phyloP scores from a whole-genome alignment of 2,329 filamentous ascomycete genomes.

The Claviceps capensis region DNA sequence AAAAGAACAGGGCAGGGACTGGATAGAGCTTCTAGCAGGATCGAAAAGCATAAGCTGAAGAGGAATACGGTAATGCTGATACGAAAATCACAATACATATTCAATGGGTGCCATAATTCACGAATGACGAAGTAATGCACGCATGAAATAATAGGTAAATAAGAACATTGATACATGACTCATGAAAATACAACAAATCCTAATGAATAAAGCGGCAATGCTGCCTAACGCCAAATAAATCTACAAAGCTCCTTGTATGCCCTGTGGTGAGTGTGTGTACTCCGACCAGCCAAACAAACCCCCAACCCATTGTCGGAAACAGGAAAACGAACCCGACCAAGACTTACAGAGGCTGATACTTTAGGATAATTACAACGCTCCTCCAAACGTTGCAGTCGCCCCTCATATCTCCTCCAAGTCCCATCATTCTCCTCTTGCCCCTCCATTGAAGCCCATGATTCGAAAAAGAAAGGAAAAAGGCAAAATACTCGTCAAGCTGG shows the following conservation, averaged over 20 bases:
- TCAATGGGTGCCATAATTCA: too few relatives aligned
- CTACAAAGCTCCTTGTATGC: constrained; percentile 1
- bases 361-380: constrained; percentile 1
- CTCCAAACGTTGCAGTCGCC: constrained; percentile 3
- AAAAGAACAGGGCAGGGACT: too few relatives aligned
- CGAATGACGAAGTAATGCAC: too few relatives aligned
- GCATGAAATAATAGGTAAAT: background rate
- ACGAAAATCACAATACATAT: too few relatives aligned
- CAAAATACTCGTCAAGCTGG: background rate
- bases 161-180: background rate
- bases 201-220: background rate
- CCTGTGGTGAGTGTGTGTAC: background rate
- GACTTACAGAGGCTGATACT: background rate
- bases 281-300: background rate
- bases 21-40: background rate
- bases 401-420: too few relatives aligned
- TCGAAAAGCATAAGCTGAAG: background rate
- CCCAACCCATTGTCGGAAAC: background rate
- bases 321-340: background rate
- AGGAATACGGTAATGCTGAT: background rate
- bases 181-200: constrained; percentile 3
- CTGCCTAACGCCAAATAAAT: constrained; percentile 4
- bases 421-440: too few relatives aligned
- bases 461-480: background rate
- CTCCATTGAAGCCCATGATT: background rate